phyloP scores from a whole-genome alignment of 495 filamentous ascomycete species.

The Annulohypoxylon maeteangense region DNA sequence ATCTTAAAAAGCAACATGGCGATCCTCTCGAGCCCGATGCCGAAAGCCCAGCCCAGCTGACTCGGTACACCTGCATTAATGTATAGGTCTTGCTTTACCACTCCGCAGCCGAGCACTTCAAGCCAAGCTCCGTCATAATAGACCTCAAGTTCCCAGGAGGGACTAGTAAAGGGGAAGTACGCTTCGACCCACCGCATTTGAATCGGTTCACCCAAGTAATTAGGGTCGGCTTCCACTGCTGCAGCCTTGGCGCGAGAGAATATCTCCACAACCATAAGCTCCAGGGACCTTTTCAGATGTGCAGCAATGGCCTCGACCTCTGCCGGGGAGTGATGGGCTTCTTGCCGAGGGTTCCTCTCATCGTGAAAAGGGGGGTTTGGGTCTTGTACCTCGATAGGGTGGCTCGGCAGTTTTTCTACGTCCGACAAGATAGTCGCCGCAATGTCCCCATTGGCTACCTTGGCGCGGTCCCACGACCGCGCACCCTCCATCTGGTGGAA shows the following conservation, averaged over 20 bases:
- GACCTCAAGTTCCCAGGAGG: conserved; percentile 95
- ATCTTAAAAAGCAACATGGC: conserved; percentile 97
- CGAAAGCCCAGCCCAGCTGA: conserved; percentile 94
- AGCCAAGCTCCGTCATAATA: conserved; percentile 96
- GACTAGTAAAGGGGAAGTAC: conserved; percentile 95
- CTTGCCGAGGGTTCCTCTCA: conserved; percentile 85
- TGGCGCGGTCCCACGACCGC: conserved; percentile 81
- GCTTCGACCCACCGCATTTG: conserved; percentile 94
- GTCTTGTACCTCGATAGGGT: conserved; percentile 82
- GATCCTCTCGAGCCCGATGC: conserved; percentile 89
- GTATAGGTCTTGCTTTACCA: conserved; percentile 82
- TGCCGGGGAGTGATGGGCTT: conserved; percentile 70
- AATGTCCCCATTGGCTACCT: conserved; percentile 67
- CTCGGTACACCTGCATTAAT: conserved; percentile 78
- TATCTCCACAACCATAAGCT: conserved; percentile 87
- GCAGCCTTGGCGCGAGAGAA: conserved; percentile 82
- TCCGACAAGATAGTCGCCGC: conserved; percentile 72
- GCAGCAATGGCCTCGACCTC: conserved; percentile 85
- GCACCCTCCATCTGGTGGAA: conserved; percentile 99
- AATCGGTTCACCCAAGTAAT: conserved; percentile 70
- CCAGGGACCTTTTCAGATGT: conserved; percentile 90
- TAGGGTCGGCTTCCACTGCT: conserved; percentile 61
- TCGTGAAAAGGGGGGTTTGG: conserved; percentile 81
- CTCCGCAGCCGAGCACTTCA: conserved; percentile 92
- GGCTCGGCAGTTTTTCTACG: conserved; percentile 72